These are phyloP conservation scores for Inonotus hispidus DNA, from an alignment of 1,284 basidiomycete species.

Conservation along the genomic window DNA sequence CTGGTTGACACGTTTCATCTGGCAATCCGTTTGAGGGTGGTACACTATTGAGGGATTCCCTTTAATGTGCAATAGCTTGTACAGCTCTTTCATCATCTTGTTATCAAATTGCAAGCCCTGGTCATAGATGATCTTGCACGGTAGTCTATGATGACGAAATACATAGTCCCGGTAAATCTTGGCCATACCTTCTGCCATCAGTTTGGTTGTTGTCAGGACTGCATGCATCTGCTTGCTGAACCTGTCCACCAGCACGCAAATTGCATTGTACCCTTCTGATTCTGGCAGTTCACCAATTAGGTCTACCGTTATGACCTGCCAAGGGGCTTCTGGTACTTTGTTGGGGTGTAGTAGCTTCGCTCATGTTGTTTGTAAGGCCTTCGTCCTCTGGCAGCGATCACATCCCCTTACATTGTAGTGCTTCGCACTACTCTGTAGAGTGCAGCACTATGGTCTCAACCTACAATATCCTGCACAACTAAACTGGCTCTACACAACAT, in stretches of 20 bases:
- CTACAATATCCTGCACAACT: no score
- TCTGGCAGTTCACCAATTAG: slow-evolving; percentile 20
- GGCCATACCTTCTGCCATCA: neutral
- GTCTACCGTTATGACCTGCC: slow-evolving; percentile 10
- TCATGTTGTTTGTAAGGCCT: no score
- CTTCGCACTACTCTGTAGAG: no score
- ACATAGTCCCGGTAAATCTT: neutral
- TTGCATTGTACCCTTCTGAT: slow-evolving; percentile 14
- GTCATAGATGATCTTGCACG: neutral
- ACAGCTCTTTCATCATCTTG: neutral
- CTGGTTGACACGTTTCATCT: slow-evolving; percentile 1
- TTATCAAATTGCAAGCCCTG: neutral
- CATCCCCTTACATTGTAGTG: no score
- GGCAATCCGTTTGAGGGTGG: slow-evolving; percentile 27
- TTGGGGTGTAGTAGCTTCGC: no score
- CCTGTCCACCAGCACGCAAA: slow-evolving; percentile 23
- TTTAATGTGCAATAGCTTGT: neutral
- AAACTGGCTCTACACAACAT: no score
- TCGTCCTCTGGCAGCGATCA: no score
- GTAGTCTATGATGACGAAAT: neutral
- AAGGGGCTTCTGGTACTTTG: neutral
- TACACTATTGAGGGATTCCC: slow-evolving; percentile 21
- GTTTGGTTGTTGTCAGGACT: neutral
- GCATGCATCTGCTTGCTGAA: neutral
- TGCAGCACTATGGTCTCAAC: no score